Conservation (phyloP, 2,329 filamentous ascomycete species). For the Trichophyton simii region DNA sequence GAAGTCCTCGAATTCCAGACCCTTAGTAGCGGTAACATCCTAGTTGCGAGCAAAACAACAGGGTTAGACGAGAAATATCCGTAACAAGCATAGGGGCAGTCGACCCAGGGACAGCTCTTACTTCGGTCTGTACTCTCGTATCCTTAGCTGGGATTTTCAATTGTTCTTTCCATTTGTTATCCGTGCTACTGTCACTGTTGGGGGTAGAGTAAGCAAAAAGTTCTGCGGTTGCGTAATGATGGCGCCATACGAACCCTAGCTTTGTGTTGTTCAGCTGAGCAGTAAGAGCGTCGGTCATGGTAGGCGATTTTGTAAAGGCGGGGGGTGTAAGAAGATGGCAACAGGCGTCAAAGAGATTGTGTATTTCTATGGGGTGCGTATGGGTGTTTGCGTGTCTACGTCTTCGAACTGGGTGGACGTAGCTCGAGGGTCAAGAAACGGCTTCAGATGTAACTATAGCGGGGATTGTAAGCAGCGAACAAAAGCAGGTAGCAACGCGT, state of each 20-base stretch:
- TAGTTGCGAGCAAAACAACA: slow-evolving; percentile 27
- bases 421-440: neutral
- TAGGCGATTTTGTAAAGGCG: neutral
- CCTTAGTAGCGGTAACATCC: slow-evolving; percentile 98
- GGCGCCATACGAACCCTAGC: slow-evolving; percentile 25
- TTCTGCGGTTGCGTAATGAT: neutral
- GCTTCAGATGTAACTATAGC: neutral
- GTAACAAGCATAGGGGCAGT: neutral
- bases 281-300: slow-evolving; percentile 30
- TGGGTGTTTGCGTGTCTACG: neutral
- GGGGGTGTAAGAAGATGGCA: neutral
- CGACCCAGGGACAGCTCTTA: slow-evolving; percentile 16
- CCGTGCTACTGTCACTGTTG: slow-evolving; percentile 27
- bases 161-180: slow-evolving; percentile 33
- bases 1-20: slow-evolving; percentile 95
- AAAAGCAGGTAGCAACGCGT: neutral
- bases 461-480: neutral
- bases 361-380: neutral
- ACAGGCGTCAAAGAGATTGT: neutral
- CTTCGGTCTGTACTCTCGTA: slow-evolving; percentile 39
- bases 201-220: neutral
- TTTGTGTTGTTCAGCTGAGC: slow-evolving; percentile 35
- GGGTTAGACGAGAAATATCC: slow-evolving; percentile 6
- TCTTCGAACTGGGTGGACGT: neutral
- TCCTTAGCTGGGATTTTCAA: slow-evolving; percentile 38